Conservation (phyloP, 176 grass and related monocot species). For the Ampelocalamus luodianensis region DNA sequence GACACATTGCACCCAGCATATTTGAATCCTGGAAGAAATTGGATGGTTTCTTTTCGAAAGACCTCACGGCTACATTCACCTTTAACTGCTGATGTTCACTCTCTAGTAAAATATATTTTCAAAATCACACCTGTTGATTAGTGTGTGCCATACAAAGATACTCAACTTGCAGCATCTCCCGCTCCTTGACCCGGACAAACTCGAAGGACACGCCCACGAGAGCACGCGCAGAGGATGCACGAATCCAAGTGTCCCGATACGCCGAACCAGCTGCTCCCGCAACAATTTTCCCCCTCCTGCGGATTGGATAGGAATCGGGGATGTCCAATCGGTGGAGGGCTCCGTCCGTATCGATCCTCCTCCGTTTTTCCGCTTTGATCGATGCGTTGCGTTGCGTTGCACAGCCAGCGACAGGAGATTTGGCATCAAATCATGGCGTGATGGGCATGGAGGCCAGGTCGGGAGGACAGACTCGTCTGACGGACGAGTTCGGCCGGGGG, state of each 20-base stretch:
- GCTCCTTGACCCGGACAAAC: background rate
- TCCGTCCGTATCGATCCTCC: background rate
- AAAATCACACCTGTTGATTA: background rate
- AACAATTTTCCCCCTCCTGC: background rate
- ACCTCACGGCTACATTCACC: background rate
- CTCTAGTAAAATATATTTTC: background rate
- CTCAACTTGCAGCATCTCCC: background rate
- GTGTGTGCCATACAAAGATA: background rate
- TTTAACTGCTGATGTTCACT: background rate
- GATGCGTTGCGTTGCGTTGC: background rate
- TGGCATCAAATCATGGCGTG: constrained; percentile 7
- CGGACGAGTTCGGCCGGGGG: constrained; percentile 2
- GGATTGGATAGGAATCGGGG: background rate
- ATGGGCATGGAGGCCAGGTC: constrained; percentile 10
- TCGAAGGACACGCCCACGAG: background rate
- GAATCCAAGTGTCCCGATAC: background rate
- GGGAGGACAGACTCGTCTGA: constrained; percentile 30
- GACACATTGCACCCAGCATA: background rate
- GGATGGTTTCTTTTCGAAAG: background rate
- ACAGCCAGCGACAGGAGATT: constrained; percentile 19
- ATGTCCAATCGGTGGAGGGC: background rate
- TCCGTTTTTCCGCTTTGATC: background rate
- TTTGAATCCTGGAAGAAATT: background rate
- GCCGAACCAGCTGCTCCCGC: constrained; percentile 28
- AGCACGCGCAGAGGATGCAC: constrained; percentile 10